Conservation (phyloP, 2,329 filamentous ascomycete genomes). For the Leptographium wingfieldii region DNA sequence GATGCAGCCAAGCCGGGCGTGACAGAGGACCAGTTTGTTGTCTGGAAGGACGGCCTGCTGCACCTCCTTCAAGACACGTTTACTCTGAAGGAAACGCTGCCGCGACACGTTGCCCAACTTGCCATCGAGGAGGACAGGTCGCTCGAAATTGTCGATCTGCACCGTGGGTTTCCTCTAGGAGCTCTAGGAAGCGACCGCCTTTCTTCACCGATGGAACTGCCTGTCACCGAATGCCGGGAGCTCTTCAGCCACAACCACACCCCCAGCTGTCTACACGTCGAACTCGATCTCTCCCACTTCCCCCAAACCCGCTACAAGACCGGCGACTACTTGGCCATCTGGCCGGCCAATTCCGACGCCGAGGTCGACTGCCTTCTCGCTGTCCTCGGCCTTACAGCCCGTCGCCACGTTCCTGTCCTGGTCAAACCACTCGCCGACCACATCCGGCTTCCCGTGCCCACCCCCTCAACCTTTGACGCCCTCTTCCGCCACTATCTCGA, state of each 20-base stretch:
- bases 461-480: background rate
- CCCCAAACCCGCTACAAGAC: slow-evolving; percentile 23
- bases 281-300: slow-evolving; percentile 21
- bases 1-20: background rate
- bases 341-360: slow-evolving; percentile 24
- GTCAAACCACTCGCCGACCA: background rate
- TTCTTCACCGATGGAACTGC: background rate
- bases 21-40: background rate
- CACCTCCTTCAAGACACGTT: background rate
- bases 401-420: background rate
- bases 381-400: background rate
- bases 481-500: background rate
- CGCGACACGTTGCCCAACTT: background rate
- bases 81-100: background rate
- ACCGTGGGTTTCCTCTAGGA: background rate
- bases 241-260: too few species aligned
- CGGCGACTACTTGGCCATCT: slow-evolving; percentile 28
- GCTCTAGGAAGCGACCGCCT: background rate
- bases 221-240: background rate
- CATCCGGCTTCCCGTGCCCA: background rate
- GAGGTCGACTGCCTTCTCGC: slow-evolving; percentile 16
- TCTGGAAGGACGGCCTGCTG: background rate
- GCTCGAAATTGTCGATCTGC: background rate
- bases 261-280: slow-evolving; percentile 21
- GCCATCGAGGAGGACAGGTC: background rate